Evolutionary conservation across 345 rosid species (phyloP), one percentile per base, ranked within the genome.

Genomic region (Limnanthes douglasii): DNA sequence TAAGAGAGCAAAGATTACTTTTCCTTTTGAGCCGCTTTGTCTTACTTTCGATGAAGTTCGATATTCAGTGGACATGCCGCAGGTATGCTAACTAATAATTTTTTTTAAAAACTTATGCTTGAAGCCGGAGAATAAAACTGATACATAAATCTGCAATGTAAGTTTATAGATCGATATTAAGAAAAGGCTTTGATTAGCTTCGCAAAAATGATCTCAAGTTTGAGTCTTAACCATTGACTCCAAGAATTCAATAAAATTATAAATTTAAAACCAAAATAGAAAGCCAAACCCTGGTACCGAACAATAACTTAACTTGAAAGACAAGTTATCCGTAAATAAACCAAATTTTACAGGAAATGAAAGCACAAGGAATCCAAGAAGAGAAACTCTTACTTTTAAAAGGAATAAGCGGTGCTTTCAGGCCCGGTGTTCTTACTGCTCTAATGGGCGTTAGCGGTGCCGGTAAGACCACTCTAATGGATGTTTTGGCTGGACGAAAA

Each of bases 361-460:
- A 41, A 34, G 49, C 54, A 8, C 57, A 29, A 5, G 71, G 71
- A 20, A 30, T 41, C 24, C 11, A 18, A 9, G 45, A 46, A 47
- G 62, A 40, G 42, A 59, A 33, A 51, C 78, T 62, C 17, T 71
- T 67, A 20, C 73, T 77, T 12, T 82, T 77, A 14, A 32, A 19
- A 6, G 69, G 60, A 16, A 40, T 77, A 10, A 64, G 69, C 3
- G 65, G 82, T 9, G 54, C 78, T 38, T 62, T 77, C 24, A 57
- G 70, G 53, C 88, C 82, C 0, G 82, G 88, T 19, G 55, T 77
- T 29, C 68, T 77, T 3, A 69, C 78, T 17, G 73, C 86, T 11
- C 29, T 77, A 34, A 77, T 77, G 82, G 86, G 86, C 11, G 73
- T 57, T 8, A 72, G 81, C 38, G 86, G 82, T 24, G 78, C 86